Percentiles rank a stretch among this genome's conserved stretches.
Evolutionary conservation across 345 rosid species (phyloP).

Genomic region (Gossypioides kirkii): DNA sequence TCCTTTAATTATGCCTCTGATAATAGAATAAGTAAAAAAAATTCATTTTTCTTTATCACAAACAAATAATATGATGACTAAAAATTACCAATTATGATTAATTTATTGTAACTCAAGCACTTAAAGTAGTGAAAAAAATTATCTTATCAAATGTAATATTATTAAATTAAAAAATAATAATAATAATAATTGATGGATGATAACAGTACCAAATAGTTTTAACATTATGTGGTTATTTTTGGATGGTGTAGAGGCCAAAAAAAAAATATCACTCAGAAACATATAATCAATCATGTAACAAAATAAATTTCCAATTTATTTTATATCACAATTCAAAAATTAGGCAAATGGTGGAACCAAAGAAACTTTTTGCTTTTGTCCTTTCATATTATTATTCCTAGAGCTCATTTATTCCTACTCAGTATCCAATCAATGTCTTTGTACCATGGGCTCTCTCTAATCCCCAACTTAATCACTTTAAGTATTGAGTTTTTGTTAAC

Average conservation of each 20-base stretch:
- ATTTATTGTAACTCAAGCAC: no score
- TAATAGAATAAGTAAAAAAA: no score
- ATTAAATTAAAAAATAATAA: no score
- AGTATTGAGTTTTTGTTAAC: no score
- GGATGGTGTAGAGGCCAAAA: neutral
- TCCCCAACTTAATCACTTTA: no score
- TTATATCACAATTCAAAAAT: neutral
- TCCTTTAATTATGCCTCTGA: no score
- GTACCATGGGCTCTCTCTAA: neutral
- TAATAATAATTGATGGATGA: no score
- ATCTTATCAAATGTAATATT: no score
- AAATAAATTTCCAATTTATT: neutral
- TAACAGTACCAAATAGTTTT: neutral
- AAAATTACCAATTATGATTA: no score
- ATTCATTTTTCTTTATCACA: no score
- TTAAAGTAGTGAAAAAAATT: no score
- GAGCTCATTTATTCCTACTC: neutral
- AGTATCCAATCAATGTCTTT: neutral
- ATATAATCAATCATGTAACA: neutral
- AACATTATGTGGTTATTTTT: neutral
- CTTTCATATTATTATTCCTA: neutral
- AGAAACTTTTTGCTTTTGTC: neutral
- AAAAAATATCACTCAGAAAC: neutral
- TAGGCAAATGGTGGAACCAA: neutral
- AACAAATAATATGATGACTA: no score